These are phyloP conservation scores for Phyllosticta citriasiana DNA, from an alignment of 2,329 filamentous ascomycete species.

Conservation along the genomic window DNA sequence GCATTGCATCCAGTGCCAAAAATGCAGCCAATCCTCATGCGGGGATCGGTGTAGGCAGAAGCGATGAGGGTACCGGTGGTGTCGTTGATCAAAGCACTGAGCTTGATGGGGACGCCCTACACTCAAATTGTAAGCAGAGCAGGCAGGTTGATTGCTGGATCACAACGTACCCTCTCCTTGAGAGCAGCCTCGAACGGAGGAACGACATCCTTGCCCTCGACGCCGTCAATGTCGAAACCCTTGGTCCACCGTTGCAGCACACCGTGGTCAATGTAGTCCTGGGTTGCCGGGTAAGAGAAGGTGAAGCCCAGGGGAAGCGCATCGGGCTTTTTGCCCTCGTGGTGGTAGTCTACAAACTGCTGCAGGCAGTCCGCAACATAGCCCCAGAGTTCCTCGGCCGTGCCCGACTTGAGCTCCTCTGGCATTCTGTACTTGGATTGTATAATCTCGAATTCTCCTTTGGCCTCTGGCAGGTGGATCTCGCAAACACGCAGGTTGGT, in stretches of 20 bases:
- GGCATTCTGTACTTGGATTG: slow-evolving; percentile 96
- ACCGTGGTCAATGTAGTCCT: slow-evolving; percentile 88
- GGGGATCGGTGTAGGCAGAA: slow-evolving; percentile 87
- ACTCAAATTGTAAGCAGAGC: slow-evolving; percentile 39
- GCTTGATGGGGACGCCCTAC: slow-evolving; percentile 82
- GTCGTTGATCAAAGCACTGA: slow-evolving; percentile 92
- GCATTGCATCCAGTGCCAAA: slow-evolving; percentile 98
- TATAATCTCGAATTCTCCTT: slow-evolving; percentile 90
- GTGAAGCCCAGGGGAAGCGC: slow-evolving; percentile 82
- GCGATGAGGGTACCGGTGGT: slow-evolving; percentile 95
- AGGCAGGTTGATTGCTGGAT: neutral
- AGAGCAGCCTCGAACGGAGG: slow-evolving; percentile 78
- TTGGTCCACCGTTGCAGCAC: slow-evolving; percentile 95
- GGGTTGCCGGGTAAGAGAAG: slow-evolving; percentile 90
- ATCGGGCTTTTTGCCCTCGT: slow-evolving; percentile 53
- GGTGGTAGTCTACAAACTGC: slow-evolving; percentile 85
- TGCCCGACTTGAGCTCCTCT: slow-evolving; percentile 81
- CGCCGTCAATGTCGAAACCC: slow-evolving; percentile 86
- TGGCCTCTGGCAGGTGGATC: slow-evolving; percentile 76
- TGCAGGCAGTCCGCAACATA: slow-evolving; percentile 90
- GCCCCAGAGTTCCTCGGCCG: slow-evolving; percentile 81
- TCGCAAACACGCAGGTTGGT: slow-evolving; percentile 94
- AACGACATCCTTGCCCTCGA: slow-evolving; percentile 85
- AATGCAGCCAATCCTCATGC: slow-evolving; percentile 93
- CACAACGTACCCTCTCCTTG: slow-evolving; percentile 48